These are phyloP conservation scores for Globisporangium barbulae DNA, from an alignment of 352 stramenopile species.

Conservation along the genomic window DNA sequence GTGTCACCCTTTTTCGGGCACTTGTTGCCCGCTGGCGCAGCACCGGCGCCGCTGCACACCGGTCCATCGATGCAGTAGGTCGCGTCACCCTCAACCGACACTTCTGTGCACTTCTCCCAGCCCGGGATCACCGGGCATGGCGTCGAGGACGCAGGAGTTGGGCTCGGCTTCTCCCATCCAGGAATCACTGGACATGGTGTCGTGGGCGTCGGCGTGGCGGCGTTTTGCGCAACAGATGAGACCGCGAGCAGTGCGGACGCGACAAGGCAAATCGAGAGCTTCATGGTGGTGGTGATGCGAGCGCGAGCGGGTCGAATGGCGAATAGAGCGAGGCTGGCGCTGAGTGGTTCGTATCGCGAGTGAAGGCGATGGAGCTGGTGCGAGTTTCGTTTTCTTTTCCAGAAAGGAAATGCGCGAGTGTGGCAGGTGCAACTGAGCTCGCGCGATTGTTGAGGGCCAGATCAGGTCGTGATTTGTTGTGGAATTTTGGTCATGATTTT, in stretches of 20 bases:
- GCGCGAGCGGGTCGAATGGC: slow-evolving; percentile 1
- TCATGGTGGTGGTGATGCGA: slow-evolving; percentile 2
- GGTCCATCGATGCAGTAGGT: slow-evolving; percentile 69
- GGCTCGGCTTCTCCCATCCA: slow-evolving; percentile 11
- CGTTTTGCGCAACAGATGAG: neutral
- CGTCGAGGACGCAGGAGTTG: slow-evolving; percentile 8
- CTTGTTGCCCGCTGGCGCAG: slow-evolving; percentile 30
- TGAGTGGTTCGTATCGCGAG: neutral
- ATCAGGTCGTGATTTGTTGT: neutral
- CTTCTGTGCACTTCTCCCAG: slow-evolving; percentile 28
- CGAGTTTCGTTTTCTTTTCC: neutral
- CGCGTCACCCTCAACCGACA: slow-evolving; percentile 66
- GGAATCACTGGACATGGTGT: slow-evolving; percentile 1
- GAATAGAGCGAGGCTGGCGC: neutral
- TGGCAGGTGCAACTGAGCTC: too few relatives aligned
- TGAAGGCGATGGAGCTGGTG: neutral
- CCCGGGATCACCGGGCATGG: slow-evolving; percentile 8
- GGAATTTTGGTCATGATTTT: neutral
- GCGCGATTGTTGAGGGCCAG: neutral
- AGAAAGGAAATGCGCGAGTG: too few relatives aligned
- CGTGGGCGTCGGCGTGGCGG: neutral
- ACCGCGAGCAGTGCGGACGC: neutral
- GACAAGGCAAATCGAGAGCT: slow-evolving; percentile 9
- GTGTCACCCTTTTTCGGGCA: slow-evolving; percentile 63
- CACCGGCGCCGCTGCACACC: slow-evolving; percentile 55